phyloP scores from a whole-genome alignment of 2,329 filamentous ascomycete genomes.

The Xylariaceae sp. region DNA sequence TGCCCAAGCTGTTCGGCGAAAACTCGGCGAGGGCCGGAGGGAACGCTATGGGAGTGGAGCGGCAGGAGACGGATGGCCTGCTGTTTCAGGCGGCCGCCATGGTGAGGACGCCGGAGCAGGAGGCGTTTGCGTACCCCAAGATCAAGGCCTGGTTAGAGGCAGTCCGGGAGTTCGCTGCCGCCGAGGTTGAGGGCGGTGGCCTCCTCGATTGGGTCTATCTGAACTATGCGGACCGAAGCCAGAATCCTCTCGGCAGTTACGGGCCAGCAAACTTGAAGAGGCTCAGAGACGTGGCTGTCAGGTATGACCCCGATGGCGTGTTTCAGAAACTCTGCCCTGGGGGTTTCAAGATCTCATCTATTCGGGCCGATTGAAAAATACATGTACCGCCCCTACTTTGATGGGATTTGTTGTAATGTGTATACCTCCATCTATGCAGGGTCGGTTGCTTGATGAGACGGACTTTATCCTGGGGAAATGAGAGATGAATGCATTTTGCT shows the following conservation, averaged over 20 bases:
- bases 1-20: constrained; percentile 3
- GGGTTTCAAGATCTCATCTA: constrained; percentile 10
- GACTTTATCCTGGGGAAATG: too few species aligned
- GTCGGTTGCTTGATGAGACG: too few species aligned
- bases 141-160: neutral
- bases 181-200: constrained; percentile 1
- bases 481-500: too few species aligned
- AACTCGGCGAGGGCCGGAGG: neutral
- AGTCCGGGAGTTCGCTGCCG: constrained; percentile 1
- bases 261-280: constrained; percentile 3
- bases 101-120: constrained; percentile 5
- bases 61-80: constrained; percentile 1
- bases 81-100: constrained; percentile 1
- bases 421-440: too few species aligned
- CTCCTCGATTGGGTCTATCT: constrained; percentile 8
- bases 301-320: constrained; percentile 10
- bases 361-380: too few species aligned
- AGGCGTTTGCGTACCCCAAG: neutral
- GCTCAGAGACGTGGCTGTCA: constrained; percentile 1
- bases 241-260: constrained; percentile 10
- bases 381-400: too few species aligned
- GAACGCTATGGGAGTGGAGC: constrained; percentile 10
- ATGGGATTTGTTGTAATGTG: too few species aligned
- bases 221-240: constrained; percentile 9
- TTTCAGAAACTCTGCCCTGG: constrained; percentile 15